phyloP scores from a whole-genome alignment of 192 early-diverging fungal genomes.

The Geosiphon pyriformis region DNA sequence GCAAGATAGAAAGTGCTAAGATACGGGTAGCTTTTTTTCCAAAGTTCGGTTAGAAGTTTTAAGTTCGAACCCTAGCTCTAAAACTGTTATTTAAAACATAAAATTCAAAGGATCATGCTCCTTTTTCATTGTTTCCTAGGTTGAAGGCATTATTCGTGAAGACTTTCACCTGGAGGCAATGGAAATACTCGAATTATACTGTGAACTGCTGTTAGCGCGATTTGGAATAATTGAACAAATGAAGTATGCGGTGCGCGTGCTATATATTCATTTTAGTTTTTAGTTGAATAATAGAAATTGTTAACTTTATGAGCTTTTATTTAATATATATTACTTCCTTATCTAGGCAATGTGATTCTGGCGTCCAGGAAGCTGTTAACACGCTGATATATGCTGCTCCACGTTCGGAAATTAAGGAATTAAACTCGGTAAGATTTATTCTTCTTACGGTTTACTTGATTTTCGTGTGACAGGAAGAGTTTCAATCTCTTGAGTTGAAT shows the following conservation, averaged over 20 bases:
- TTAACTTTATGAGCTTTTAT: too few species aligned
- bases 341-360: conserved; percentile 61
- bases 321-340: neutral
- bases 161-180: conserved; percentile 90
- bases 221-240: conserved; percentile 82
- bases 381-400: conserved; percentile 91
- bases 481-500: too few species aligned
- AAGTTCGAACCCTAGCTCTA: neutral
- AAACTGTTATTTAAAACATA: neutral
- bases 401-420: conserved; percentile 79
- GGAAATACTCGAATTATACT: conserved; percentile 90
- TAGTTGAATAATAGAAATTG: neutral
- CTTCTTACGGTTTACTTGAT: neutral
- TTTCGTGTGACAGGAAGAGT: conserved; percentile 22
- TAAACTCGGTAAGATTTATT: conserved; percentile 40
- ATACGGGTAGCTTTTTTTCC: conserved; percentile 53
- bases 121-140: conserved; percentile 27
- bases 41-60: too few species aligned
- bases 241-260: conserved; percentile 45
- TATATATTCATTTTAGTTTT: too few species aligned
- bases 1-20: conserved; percentile 82
- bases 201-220: conserved; percentile 80
- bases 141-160: conserved; percentile 90
- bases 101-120: neutral
- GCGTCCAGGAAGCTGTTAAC: conserved; percentile 80